These are phyloP conservation scores for Avena sativa DNA, from an alignment of 176 grass and related monocot genomes.

Conservation along the genomic window DNA sequence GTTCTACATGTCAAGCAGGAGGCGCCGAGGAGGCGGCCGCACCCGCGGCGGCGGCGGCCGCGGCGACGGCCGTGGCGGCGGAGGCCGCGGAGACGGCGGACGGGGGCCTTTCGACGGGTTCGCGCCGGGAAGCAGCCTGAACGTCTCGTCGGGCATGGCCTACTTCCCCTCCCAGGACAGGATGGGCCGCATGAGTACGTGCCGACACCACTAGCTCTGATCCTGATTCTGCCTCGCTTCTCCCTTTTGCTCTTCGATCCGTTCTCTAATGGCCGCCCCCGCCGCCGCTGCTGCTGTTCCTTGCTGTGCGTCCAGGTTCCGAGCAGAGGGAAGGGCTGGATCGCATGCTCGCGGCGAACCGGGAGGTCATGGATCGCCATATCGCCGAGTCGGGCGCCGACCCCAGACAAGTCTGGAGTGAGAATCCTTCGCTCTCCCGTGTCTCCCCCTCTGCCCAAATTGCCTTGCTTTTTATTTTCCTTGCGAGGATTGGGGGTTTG, in stretches of 20 bases:
- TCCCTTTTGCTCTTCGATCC: background rate
- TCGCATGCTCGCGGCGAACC: background rate
- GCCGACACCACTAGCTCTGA: background rate
- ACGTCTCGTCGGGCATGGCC: slow-evolving; percentile 30
- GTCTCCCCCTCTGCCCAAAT: background rate
- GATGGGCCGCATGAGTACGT: slow-evolving; percentile 24
- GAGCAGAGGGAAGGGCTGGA: slow-evolving; percentile 28
- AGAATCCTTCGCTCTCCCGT: background rate
- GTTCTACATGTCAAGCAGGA: background rate
- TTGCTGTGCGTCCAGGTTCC: background rate
- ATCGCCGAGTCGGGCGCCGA: background rate
- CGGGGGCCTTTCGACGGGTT: background rate
- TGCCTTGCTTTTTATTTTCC: background rate
- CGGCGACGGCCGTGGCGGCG: background rate
- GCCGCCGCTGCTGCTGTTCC: background rate
- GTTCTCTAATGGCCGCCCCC: background rate
- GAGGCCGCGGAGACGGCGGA: background rate
- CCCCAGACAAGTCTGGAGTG: background rate
- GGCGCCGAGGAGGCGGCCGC: background rate
- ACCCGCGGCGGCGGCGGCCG: background rate
- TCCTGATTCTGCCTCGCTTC: background rate
- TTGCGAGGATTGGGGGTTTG: background rate
- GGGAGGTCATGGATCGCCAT: background rate
- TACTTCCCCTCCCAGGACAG: slow-evolving; percentile 5
- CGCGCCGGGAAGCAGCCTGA: slow-evolving; percentile 9